These are phyloP conservation scores for Ampelomyces quisqualis DNA, from an alignment of 2,329 filamentous ascomycete species.

Conservation along the genomic window DNA sequence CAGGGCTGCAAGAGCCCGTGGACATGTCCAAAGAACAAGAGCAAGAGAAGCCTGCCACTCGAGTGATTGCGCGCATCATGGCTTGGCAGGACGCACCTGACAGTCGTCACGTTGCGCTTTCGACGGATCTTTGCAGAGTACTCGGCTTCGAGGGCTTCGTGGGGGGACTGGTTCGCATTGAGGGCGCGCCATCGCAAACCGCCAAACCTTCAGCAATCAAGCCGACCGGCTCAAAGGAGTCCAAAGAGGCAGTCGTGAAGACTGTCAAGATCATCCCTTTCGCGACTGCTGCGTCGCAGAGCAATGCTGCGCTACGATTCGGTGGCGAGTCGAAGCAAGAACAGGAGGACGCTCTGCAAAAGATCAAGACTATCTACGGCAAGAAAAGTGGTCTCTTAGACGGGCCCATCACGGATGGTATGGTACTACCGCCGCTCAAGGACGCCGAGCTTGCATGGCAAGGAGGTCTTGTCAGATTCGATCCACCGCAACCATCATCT, in stretches of 20 bases:
- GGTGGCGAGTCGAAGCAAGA: slow-evolving; percentile 84
- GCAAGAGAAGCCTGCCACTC: slow-evolving; percentile 60
- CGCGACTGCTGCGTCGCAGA: slow-evolving; percentile 56
- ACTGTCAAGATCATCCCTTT: slow-evolving; percentile 82
- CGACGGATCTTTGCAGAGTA: slow-evolving; percentile 70
- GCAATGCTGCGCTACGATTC: slow-evolving; percentile 72
- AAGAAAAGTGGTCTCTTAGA: slow-evolving; percentile 67
- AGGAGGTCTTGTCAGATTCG: slow-evolving; percentile 80
- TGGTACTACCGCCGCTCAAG: slow-evolving; percentile 67
- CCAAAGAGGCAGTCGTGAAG: slow-evolving; percentile 56
- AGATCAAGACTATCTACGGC: slow-evolving; percentile 71
- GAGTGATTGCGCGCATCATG: slow-evolving; percentile 72
- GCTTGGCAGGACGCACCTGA: slow-evolving; percentile 88
- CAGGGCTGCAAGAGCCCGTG: slow-evolving; percentile 68
- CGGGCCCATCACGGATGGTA: slow-evolving; percentile 86
- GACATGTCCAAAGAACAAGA: slow-evolving; percentile 71
- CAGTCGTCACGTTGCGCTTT: slow-evolving; percentile 75
- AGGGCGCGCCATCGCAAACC: slow-evolving; percentile 75
- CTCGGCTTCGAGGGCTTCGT: slow-evolving; percentile 73
- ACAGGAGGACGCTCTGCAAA: slow-evolving; percentile 72
- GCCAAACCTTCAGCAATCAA: slow-evolving; percentile 58
- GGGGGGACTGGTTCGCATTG: slow-evolving; percentile 83
- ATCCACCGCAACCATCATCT: slow-evolving; percentile 52
- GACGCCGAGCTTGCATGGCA: slow-evolving; percentile 65
- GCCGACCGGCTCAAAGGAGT: slow-evolving; percentile 36